Evolutionary conservation across 1,139 yeast genomes (phyloP).

Genomic region (Geotrichum candidum): DNA sequence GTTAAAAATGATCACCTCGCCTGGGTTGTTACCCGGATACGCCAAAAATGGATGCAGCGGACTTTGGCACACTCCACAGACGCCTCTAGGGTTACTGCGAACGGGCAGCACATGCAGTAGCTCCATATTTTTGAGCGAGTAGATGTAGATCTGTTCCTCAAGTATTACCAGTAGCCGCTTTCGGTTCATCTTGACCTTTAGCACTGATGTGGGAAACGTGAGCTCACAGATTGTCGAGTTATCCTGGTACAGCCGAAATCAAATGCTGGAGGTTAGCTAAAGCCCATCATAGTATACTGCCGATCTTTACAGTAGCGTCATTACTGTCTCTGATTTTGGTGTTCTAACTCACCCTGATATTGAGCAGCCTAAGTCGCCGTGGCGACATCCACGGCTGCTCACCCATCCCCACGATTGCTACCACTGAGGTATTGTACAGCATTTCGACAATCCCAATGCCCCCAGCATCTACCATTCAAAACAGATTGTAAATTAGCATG

Average conservation of each 20-base stretch:
- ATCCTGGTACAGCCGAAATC: constrained; percentile 26
- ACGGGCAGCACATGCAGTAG: constrained; percentile 84
- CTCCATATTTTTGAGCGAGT: constrained; percentile 84
- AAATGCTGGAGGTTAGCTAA: too few species aligned
- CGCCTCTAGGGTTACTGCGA: constrained; percentile 50
- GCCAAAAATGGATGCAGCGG: constrained; percentile 64
- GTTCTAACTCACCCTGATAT: constrained; percentile 47
- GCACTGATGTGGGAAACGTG: constrained; percentile 78
- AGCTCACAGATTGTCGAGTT: constrained; percentile 71
- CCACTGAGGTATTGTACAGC: constrained; percentile 81
- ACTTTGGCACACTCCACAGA: constrained; percentile 60
- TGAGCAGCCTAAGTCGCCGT: constrained; percentile 69
- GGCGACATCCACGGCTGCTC: constrained; percentile 78
- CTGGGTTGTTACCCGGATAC: constrained; percentile 60
- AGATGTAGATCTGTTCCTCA: constrained; percentile 80
- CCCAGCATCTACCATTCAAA: too few species aligned
- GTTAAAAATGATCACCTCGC: constrained; percentile 89
- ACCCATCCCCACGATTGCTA: constrained; percentile 83
- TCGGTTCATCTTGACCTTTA: constrained; percentile 71
- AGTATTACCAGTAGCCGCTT: constrained; percentile 68
- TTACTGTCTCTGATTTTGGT: too few species aligned
- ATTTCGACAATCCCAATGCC: constrained; percentile 61
- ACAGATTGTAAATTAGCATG: too few species aligned
- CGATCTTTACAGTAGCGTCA: too few species aligned
- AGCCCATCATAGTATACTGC: too few species aligned